Evolutionary conservation across 768 basidiomycete genomes (phyloP), one percentile per base, ranked within the genome.

Genomic region (Trametes maxima): DNA sequence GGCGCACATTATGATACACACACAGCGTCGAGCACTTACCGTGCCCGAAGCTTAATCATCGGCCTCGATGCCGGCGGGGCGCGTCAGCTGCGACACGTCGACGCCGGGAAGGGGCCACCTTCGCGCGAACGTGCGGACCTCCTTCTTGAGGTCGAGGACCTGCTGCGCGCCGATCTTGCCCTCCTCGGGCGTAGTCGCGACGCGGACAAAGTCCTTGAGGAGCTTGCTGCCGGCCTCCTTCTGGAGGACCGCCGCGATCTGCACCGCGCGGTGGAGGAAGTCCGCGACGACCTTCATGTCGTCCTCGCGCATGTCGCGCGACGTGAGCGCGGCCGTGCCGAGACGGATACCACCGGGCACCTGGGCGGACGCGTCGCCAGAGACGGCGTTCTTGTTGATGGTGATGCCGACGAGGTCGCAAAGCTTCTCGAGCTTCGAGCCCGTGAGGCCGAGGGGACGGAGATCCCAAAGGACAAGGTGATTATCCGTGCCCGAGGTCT

Each of bases 401-500:
- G 95, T 98, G 74, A 98, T 97, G 60, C 94, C 94, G 75, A 94
- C 86, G 52, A 97, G 82, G 74, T 98, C 96, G 75, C 97, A 97
- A 68, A 99, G 86, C 82, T 97, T 98, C 82, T 98, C 96, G 59
- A 99, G 87, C 78, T 98, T 98, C 81, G 89, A 92, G 51, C 97
- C 97, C n/a, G 97, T 98, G 72, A 98, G 79, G 50, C 93, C 91
- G 64, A 97, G 82, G 33, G 97, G 97, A 37, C 97, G 86, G 63
- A 98, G 85, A 72, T 98, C 97, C 96, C 95, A 98, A 50, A 99
- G 89, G 50, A 98, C 88, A 66, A 98, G 87, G 76, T 99, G 97
- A 82, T 93, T 98, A 75, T 98, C 97, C 17, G 95, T 95, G 61
- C 97, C 97, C 59, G 84, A 87, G 14, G 96, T 98, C 80, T 98